Percentiles rank a stretch among this genome's conserved stretches.
Conservation (phyloP, 345 rosid genomes). For the Eutrema yunnanense region DNA sequence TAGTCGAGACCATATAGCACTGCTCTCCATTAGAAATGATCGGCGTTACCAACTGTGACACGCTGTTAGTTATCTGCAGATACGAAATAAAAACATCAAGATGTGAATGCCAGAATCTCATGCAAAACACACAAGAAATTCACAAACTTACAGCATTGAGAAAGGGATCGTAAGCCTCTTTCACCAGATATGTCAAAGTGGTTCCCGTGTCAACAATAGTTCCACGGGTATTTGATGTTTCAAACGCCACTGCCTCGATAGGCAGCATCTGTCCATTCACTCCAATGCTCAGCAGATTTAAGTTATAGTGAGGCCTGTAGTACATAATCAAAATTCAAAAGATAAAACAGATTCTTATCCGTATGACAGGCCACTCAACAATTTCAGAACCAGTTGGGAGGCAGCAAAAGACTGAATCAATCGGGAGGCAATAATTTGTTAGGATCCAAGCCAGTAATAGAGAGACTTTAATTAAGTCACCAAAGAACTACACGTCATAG, state of each 20-base stretch:
- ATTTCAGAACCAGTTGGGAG: background rate
- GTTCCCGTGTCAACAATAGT: constrained; percentile 98
- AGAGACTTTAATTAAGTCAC: background rate
- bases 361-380: background rate
- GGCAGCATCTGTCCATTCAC: constrained; percentile 64
- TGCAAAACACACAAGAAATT: constrained; percentile 2
- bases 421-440: background rate
- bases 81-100: background rate
- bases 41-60: constrained; percentile 59
- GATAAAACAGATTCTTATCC: background rate
- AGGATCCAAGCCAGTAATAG: background rate
- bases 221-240: constrained; percentile 63
- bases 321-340: constrained; percentile 10
- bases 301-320: constrained; percentile 95
- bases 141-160: constrained; percentile 67
- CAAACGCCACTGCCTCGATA: constrained; percentile 61
- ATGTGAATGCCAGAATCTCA: background rate
- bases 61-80: constrained; percentile 54
- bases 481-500: background rate
- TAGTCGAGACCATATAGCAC: constrained; percentile 68
- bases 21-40: constrained; percentile 65
- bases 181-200: constrained; percentile 89
- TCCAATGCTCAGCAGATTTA: constrained; percentile 70
- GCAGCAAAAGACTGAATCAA: background rate
- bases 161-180: constrained; percentile 78